Evolutionary conservation across 2,329 filamentous ascomycete species (phyloP).

Genomic region (Phymatotrichopsis omnivora): DNA sequence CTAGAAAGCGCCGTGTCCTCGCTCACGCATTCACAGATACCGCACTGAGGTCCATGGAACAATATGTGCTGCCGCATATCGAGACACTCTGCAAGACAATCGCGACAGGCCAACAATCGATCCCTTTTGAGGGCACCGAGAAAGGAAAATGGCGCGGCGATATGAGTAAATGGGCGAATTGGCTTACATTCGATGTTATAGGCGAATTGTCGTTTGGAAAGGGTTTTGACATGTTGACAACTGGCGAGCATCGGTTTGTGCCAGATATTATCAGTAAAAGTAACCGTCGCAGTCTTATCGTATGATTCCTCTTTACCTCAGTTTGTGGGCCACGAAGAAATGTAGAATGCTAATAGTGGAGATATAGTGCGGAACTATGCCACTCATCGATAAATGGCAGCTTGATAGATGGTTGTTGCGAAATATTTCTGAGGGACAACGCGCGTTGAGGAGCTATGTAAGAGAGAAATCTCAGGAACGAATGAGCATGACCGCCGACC

Average conservation of each 20-base stretch:
- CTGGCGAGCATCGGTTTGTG: constrained; percentile 52
- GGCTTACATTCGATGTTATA: constrained; percentile 44
- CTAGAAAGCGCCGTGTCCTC: constrained; percentile 59
- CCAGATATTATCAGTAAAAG: constrained; percentile 57
- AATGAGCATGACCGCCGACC: constrained; percentile 54
- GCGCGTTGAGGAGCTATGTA: too few relatives aligned
- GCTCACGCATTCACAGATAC: constrained; percentile 61
- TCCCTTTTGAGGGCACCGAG: constrained; percentile 44
- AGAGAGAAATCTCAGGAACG: too few relatives aligned
- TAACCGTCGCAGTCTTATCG: constrained; percentile 57
- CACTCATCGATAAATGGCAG: too few relatives aligned
- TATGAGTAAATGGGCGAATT: constrained; percentile 34
- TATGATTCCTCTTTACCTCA: constrained; percentile 39
- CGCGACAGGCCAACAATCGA: too few relatives aligned
- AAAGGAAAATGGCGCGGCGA: constrained; percentile 35
- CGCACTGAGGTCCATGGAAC: constrained; percentile 58
- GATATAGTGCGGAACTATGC: too few relatives aligned
- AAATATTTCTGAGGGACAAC: too few relatives aligned
- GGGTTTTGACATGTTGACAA: constrained; percentile 42
- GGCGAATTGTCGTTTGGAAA: constrained; percentile 44
- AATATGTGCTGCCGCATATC: constrained; percentile 55
- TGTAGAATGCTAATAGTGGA: too few relatives aligned
- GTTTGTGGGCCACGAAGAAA: too few relatives aligned
- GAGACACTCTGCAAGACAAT: too few relatives aligned
- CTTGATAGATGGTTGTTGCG: too few relatives aligned